Percentiles rank a stretch among this genome's conserved stretches.
These are phyloP conservation scores for Austropuccinia psidii DNA, from an alignment of 1,284 basidiomycete genomes.

Conservation along the genomic window DNA sequence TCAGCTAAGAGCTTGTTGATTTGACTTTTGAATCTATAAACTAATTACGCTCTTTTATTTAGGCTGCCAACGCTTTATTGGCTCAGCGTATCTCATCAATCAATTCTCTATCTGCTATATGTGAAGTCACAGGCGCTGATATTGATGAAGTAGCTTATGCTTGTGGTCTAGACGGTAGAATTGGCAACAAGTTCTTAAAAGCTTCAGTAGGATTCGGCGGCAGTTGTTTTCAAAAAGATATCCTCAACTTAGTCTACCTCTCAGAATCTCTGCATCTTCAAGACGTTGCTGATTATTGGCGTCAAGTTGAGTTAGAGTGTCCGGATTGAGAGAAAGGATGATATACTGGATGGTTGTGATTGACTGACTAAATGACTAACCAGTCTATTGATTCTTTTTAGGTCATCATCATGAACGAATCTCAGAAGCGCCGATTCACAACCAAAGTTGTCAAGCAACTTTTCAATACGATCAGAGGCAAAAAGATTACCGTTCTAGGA, in stretches of 20 bases:
- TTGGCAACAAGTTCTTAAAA: slow-evolving; percentile 93
- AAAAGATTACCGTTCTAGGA: slow-evolving; percentile 92
- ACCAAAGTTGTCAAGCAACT: slow-evolving; percentile 54
- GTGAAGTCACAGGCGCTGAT: slow-evolving; percentile 98
- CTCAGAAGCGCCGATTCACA: slow-evolving; percentile 62
- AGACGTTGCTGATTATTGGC: slow-evolving; percentile 97
- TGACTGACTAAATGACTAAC: neutral
- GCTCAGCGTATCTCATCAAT: slow-evolving; percentile 91
- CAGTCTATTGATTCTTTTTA: slow-evolving; percentile 48
- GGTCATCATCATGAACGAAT: slow-evolving; percentile 92
- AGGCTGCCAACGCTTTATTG: slow-evolving; percentile 94
- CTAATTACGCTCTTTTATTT: no score
- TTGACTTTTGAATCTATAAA: neutral
- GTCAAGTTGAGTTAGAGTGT: slow-evolving; percentile 43
- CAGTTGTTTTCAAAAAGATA: slow-evolving; percentile 98
- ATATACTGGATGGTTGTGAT: no score
- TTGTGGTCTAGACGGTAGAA: slow-evolving; percentile 82
- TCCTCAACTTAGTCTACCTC: slow-evolving; percentile 95
- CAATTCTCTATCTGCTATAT: slow-evolving; percentile 97
- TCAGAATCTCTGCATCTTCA: slow-evolving; percentile 87
- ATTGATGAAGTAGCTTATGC: slow-evolving; percentile 96
- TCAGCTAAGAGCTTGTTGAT: slow-evolving; percentile 38
- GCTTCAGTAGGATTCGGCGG: slow-evolving; percentile 95
- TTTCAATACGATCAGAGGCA: slow-evolving; percentile 79
- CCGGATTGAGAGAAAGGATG: neutral